phyloP scores from a whole-genome alignment of 1,284 basidiomycete genomes.

The Ganoderma meredithae region DNA sequence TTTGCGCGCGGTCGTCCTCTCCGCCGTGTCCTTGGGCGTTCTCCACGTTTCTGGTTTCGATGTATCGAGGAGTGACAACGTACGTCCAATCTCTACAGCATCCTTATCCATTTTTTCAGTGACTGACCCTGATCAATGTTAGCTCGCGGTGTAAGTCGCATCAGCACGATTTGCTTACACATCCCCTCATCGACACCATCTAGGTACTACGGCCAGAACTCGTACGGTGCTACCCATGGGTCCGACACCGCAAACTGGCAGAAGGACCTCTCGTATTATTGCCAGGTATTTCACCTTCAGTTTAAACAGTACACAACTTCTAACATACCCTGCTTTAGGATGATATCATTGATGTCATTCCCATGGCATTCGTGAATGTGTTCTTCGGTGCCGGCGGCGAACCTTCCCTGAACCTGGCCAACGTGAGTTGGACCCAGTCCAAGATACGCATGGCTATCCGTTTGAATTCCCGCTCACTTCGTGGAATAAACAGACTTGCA shows the following conservation, averaged over 20 bases:
- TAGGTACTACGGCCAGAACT: slow-evolving; percentile 59
- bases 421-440: slow-evolving; percentile 46
- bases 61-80: slow-evolving; percentile 38
- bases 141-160: slow-evolving; percentile 11
- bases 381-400: slow-evolving; percentile 63
- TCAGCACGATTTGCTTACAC: not conserved
- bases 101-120: not conserved
- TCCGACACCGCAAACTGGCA: slow-evolving; percentile 56
- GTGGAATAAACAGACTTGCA: slow-evolving; percentile 54
- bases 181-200: not conserved
- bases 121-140: not conserved
- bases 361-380: slow-evolving; percentile 65
- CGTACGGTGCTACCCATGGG: slow-evolving; percentile 58
- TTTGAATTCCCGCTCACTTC: not conserved
- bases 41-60: slow-evolving; percentile 35
- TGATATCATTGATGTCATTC: slow-evolving; percentile 59
- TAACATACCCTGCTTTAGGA: slow-evolving; percentile 42
- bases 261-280: slow-evolving; percentile 57
- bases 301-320: not conserved
- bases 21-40: slow-evolving; percentile 24
- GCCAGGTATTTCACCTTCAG: slow-evolving; percentile 44
- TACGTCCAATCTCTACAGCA: slow-evolving; percentile 22
- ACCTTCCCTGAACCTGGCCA: slow-evolving; percentile 67
- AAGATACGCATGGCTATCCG: not conserved
- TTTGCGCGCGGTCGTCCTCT: slow-evolving; percentile 26